phyloP scores from a whole-genome alignment of 495 filamentous ascomycete genomes.

The Lasiosphaeris hirsuta region DNA sequence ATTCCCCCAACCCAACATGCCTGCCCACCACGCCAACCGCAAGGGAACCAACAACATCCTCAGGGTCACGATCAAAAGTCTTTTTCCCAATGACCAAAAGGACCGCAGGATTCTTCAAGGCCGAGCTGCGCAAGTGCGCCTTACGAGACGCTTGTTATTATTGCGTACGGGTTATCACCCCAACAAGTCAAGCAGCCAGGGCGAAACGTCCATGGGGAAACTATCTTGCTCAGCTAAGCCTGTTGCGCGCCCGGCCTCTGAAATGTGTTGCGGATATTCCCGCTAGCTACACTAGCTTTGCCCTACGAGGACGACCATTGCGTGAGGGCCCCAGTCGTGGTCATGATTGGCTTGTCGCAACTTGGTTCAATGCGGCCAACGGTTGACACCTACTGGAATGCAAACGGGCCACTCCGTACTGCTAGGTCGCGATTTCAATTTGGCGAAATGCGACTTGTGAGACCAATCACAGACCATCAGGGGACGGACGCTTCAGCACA shows the following conservation, averaged over 20 bases:
- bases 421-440: too few species aligned
- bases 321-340: neutral
- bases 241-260: neutral
- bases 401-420: too few species aligned
- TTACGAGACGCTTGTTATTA: conserved; percentile 5
- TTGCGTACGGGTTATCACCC: conserved; percentile 6
- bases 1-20: too few species aligned
- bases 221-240: neutral
- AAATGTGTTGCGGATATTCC: conserved; percentile 2
- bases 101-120: neutral
- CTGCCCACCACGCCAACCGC: too few species aligned
- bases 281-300: neutral
- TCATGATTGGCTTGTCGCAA: neutral
- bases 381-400: neutral
- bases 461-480: too few species aligned
- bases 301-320: neutral
- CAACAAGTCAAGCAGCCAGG: neutral
- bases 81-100: neutral
- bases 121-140: conserved; percentile 6
- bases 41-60: too few species aligned
- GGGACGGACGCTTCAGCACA: too few species aligned
- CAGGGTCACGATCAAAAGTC: neutral
- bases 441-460: too few species aligned
- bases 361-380: neutral
- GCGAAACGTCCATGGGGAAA: too few species aligned